Conservation (phyloP, 345 rosid species). For the Triadica sebifera region DNA sequence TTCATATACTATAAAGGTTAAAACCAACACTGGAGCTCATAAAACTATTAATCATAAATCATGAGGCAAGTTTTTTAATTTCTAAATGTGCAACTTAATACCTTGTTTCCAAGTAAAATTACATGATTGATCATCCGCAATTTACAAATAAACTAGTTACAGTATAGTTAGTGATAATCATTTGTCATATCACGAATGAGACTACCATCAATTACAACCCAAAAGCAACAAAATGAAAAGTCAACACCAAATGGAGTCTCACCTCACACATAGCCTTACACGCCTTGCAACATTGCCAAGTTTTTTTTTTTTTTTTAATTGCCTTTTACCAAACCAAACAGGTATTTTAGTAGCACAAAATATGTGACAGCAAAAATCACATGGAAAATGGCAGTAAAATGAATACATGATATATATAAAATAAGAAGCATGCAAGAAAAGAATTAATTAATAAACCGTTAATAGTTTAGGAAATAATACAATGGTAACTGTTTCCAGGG, state of each 20-base stretch:
- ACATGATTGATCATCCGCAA: not conserved
- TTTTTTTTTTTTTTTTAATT: no score
- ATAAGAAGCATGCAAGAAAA: slow-evolving; percentile 12
- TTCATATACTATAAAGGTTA: not conserved
- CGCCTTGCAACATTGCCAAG: no score
- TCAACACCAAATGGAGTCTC: slow-evolving; percentile 17
- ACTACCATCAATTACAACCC: not conserved
- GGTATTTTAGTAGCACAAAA: slow-evolving; percentile 45
- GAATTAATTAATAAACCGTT: not conserved
- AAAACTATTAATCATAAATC: not conserved
- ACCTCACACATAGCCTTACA: no score
- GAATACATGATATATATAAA: not conserved
- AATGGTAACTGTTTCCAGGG: not conserved
- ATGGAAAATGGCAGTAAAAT: slow-evolving; percentile 12
- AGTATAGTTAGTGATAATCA: no score
- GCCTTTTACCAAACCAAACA: slow-evolving; percentile 51
- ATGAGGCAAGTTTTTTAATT: not conserved
- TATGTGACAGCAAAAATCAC: slow-evolving; percentile 32
- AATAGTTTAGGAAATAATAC: slow-evolving; percentile 3
- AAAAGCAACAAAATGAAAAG: not conserved
- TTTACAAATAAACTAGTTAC: not conserved
- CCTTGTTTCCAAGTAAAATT: not conserved
- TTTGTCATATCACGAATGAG: not conserved
- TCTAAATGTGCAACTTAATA: not conserved
- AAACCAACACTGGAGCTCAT: not conserved